Evolutionary conservation across 1,284 basidiomycete species (phyloP).

Genomic region (Ceratobasidium theobromae): DNA sequence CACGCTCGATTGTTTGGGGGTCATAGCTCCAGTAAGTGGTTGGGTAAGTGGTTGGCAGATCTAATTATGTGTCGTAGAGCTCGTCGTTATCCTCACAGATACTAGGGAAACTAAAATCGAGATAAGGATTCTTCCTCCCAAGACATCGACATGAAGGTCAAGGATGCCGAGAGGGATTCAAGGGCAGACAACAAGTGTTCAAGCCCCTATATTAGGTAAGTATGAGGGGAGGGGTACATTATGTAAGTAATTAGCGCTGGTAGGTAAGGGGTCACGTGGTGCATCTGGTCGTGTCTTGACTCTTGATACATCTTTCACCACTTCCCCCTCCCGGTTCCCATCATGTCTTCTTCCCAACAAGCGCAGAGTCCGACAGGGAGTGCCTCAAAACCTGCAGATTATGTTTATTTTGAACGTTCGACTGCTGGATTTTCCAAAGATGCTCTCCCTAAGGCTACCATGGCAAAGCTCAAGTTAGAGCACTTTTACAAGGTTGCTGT

Average conservation of each 20-base stretch:
- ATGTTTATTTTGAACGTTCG: slow-evolving; percentile 95
- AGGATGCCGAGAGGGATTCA: not conserved
- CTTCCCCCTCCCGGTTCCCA: not conserved
- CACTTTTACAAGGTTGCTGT: slow-evolving; percentile 97
- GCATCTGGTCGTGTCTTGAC: not conserved
- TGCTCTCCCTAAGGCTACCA: slow-evolving; percentile 88
- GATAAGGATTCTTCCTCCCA: not conserved
- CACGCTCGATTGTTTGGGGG: slow-evolving; percentile 19
- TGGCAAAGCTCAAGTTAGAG: slow-evolving; percentile 96
- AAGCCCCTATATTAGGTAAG: slow-evolving; percentile 27
- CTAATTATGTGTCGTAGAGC: too few species aligned
- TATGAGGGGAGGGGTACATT: slow-evolving; percentile 22
- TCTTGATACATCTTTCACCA: not conserved
- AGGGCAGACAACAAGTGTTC: not conserved
- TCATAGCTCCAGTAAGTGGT: not conserved
- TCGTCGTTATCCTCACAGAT: not conserved
- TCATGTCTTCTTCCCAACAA: slow-evolving; percentile 31
- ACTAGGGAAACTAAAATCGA: slow-evolving; percentile 1
- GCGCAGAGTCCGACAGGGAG: slow-evolving; percentile 25
- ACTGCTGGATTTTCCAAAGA: slow-evolving; percentile 83
- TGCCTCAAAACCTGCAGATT: slow-evolving; percentile 49
- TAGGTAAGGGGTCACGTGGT: slow-evolving; percentile 24
- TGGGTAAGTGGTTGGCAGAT: too few species aligned
- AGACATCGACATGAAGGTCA: not conserved
- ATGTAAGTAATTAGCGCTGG: slow-evolving; percentile 24